A percentile compares a stretch with the other conserved stretches of the same genome.
Conservation (phyloP, 441 rosid species). For the Populus trichocarpa region DNA sequence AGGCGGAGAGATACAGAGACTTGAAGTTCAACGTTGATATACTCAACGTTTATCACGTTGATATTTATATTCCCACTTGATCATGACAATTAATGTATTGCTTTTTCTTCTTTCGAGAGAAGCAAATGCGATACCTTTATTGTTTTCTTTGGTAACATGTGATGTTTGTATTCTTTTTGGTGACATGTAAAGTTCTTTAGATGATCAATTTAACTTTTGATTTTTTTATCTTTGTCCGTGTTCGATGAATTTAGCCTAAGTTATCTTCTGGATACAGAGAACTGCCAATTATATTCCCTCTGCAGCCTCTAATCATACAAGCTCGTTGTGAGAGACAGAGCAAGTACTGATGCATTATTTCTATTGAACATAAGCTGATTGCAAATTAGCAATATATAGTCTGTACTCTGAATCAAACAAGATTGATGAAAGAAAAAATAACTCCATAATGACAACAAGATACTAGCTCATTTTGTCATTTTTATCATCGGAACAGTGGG, state of each 20-base stretch:
- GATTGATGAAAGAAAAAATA: conserved; percentile 24
- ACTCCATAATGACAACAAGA: conserved; percentile 21
- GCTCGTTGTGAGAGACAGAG: conserved; percentile 23
- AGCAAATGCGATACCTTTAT: background rate
- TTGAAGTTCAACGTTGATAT: no score
- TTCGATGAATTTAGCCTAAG: no score
- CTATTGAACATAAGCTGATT: conserved; percentile 22
- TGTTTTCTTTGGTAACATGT: background rate
- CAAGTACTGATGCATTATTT: conserved; percentile 37
- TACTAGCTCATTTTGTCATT: conserved; percentile 16
- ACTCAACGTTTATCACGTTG: no score
- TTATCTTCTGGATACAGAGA: no score
- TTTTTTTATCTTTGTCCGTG: background rate
- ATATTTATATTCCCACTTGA: background rate
- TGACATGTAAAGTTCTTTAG: background rate
- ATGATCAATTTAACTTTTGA: background rate
- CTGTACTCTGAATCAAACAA: conserved; percentile 24
- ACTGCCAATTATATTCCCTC: background rate
- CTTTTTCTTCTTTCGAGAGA: background rate
- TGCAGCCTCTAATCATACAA: background rate
- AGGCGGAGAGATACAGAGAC: no score
- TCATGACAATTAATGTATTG: background rate
- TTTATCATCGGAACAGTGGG: conserved; percentile 19
- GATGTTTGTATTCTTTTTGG: no score
- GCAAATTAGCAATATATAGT: conserved; percentile 23